Base-by-base conservation (phyloP, 1,139 yeast genomes). In the Saccharomyces hybrid region DNA sequence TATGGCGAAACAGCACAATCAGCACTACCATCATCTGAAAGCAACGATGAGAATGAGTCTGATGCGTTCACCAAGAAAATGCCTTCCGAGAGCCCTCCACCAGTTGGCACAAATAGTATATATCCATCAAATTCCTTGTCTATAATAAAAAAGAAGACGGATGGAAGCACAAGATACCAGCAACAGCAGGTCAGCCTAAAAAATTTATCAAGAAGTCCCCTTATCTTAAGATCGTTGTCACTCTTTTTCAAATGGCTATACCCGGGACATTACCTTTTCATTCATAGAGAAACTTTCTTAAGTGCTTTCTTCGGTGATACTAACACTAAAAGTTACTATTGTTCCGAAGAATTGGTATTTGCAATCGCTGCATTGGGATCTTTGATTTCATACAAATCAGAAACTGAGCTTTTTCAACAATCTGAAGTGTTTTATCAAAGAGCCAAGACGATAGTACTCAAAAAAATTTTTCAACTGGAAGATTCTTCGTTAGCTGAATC, bases 201-300 rank as follows among this genome's bases (percentile, higher is more conserved):
- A 2, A 77, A 80, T 54, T 76, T 81, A 7, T 79, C 78, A 56
- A 31, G 79, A 72, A 53, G 73, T 23, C 81, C 56, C 64, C 75
- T 54, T 70, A 76, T 56, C 73, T 79, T 66, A 61, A 57, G 59
- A 28, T 63, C 69, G 3, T 52, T 82, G 46, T 77, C 79, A 53
- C 65, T 78, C 14, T 82, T 82, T 63, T 82, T 82, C 65, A 78
- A 78, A 47, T 81, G 86, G 85, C 78, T 80, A 60, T 82, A 82
- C 58, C 86, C 86, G 2, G 84, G 79, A 59, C 80, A 80, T 61
- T 79, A 78, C 62, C 76, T 80, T 77, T 82, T 81, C 62, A 76
- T 82, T 26, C 82, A 80, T 61, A 67, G 87, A 56, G 87, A 82
- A 63, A 81, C 85, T 0, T 82, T 82, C 61, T 65, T 82, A 53